These are phyloP conservation scores for Saccharomycopsis phalli DNA, from an alignment of 1,139 yeast species.

Conservation along the genomic window DNA sequence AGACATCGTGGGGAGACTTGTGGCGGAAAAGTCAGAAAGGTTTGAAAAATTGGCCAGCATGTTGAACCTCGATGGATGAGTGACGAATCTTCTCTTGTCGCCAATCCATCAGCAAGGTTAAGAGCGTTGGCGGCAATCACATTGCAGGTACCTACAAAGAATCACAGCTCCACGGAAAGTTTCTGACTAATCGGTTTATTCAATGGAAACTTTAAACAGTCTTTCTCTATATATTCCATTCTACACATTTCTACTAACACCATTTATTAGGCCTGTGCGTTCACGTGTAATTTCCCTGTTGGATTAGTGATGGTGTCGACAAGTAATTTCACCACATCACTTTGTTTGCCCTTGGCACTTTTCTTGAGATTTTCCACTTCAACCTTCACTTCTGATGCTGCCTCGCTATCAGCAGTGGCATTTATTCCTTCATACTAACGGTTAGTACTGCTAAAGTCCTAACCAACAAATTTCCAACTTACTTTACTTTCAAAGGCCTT, in stretches of 20 bases:
- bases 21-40: not conserved
- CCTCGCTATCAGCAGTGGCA: conserved; percentile 62
- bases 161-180: too few relatives aligned
- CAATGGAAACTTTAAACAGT: too few relatives aligned
- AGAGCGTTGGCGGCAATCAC: too few relatives aligned
- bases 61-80: too few relatives aligned
- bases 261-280: conserved; percentile 35
- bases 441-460: conserved; percentile 2
- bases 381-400: conserved; percentile 49
- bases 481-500: conserved; percentile 55
- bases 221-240: too few relatives aligned
- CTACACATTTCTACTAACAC: too few relatives aligned
- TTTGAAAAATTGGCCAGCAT: not conserved
- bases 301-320: conserved; percentile 76
- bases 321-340: conserved; percentile 62
- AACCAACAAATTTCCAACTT: conserved; percentile 19
- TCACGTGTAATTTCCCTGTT: conserved; percentile 72
- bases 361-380: conserved; percentile 57
- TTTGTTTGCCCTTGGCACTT: conserved; percentile 54
- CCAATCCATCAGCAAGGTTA: too few relatives aligned
- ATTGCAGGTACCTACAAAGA: too few relatives aligned
- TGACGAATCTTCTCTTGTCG: too few relatives aligned
- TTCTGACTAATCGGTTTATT: too few relatives aligned
- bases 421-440: conserved; percentile 51
- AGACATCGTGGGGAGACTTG: not conserved